phyloP scores from a whole-genome alignment of 495 filamentous ascomycete species.

The Neurospora sp. region DNA sequence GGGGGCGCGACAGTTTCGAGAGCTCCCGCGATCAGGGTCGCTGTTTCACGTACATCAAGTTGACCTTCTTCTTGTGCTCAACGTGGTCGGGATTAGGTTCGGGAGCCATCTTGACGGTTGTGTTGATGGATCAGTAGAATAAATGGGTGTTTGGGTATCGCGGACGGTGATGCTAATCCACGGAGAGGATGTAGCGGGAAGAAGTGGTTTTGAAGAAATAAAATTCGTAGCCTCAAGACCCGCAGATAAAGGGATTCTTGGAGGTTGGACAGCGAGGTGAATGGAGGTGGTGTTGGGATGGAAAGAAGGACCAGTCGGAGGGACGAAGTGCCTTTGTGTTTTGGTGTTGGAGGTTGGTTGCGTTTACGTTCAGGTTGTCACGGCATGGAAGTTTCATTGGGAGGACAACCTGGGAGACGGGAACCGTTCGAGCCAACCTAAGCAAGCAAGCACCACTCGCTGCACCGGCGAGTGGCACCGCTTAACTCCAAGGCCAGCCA shows the following conservation, averaged over 20 bases:
- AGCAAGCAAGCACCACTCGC: not conserved
- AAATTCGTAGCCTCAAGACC: not conserved
- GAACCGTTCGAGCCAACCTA: not conserved
- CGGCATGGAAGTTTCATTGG: not conserved
- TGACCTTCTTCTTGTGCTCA: constrained; percentile 87
- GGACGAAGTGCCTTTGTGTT: not conserved
- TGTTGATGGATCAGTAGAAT: constrained; percentile 2
- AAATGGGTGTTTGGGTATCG: constrained; percentile 7
- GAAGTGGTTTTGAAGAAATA: not conserved
- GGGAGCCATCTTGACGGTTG: constrained; percentile 25
- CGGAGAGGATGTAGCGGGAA: not conserved
- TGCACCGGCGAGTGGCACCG: not conserved
- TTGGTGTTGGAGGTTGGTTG: not conserved
- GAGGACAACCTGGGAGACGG: constrained; percentile 1
- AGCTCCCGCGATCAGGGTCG: not conserved
- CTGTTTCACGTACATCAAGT: constrained; percentile 61
- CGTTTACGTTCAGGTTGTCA: not conserved
- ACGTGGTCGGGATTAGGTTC: constrained; percentile 39
- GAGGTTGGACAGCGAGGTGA: not conserved
- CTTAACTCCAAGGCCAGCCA: constrained; percentile 8
- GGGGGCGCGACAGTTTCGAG: constrained; percentile 1
- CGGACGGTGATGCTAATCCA: not conserved
- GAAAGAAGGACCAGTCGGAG: not conserved
- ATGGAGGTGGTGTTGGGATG: not conserved
- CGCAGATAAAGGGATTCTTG: not conserved